phyloP scores from a whole-genome alignment of 345 rosid species.

The Salix udensis region DNA sequence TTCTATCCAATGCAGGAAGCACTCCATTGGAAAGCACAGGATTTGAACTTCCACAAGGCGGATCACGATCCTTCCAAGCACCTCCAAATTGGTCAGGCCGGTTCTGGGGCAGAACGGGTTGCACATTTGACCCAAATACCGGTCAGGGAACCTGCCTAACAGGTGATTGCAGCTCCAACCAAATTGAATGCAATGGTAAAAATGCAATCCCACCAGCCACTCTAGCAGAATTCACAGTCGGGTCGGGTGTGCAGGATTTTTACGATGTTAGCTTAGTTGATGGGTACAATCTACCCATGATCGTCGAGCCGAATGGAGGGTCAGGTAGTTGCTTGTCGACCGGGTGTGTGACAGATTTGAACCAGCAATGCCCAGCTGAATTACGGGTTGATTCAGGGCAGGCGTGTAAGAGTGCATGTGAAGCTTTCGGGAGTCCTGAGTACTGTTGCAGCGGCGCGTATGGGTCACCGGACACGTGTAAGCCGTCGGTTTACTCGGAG shows the following conservation, averaged over 20 bases:
- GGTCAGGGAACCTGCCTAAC: slow-evolving; percentile 26
- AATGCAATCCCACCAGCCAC: slow-evolving; percentile 34
- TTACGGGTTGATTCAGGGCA: slow-evolving; percentile 16
- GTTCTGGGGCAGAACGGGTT: slow-evolving; percentile 31
- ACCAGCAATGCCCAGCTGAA: slow-evolving; percentile 22
- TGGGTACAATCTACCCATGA: slow-evolving; percentile 27
- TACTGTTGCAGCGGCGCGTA: slow-evolving; percentile 32
- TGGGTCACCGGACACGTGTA: slow-evolving; percentile 28
- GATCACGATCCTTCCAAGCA: slow-evolving; percentile 17
- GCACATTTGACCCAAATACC: slow-evolving; percentile 23
- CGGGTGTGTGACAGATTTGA: slow-evolving; percentile 23
- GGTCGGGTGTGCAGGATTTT: slow-evolving; percentile 15
- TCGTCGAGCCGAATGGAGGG: slow-evolving; percentile 26
- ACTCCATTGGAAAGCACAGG: slow-evolving; percentile 24
- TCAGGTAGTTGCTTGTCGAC: slow-evolving; percentile 27
- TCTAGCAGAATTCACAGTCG: slow-evolving; percentile 28
- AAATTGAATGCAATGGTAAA: slow-evolving; percentile 22
- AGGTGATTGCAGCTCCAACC: slow-evolving; percentile 23
- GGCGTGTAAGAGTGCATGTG: slow-evolving; percentile 34
- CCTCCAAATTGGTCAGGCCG: slow-evolving; percentile 34
- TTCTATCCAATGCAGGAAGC: slow-evolving; percentile 29
- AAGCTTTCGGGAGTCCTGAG: slow-evolving; percentile 27
- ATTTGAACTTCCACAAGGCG: slow-evolving; percentile 23
- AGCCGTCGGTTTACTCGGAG: slow-evolving; percentile 25
- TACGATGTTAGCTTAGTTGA: slow-evolving; percentile 32